Conservation (phyloP, 352 stramenopile genomes). For the Aphanomyces invadans region DNA sequence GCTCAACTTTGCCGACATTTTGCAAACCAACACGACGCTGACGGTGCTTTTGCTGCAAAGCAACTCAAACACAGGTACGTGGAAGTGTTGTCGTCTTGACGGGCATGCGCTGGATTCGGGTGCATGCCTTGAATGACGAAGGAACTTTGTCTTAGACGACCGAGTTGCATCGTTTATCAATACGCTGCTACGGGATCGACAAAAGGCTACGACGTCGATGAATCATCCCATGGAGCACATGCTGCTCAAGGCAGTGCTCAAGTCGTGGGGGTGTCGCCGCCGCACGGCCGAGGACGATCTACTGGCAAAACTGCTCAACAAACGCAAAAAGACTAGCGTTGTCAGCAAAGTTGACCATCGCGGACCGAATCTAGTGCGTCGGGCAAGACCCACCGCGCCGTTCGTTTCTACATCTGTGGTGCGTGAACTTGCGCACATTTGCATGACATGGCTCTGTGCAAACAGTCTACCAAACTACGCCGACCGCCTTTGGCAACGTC, state of each 20-base stretch:
- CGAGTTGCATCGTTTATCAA: conserved; percentile 17
- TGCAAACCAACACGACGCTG: conserved; percentile 23
- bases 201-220: background rate
- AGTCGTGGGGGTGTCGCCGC: background rate
- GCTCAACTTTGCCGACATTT: conserved; percentile 16
- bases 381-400: background rate
- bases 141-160: conserved; percentile 5
- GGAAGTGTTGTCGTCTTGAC: no score
- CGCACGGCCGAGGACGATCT: background rate
- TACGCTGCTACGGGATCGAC: conserved; percentile 10
- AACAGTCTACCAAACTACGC: no score
- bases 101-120: background rate
- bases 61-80: conserved; percentile 17
- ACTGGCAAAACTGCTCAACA: background rate
- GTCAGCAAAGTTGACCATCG: background rate
- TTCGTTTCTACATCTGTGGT: no score
- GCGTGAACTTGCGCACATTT: no score
- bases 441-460: no score
- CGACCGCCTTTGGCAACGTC: no score
- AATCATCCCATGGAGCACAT: conserved; percentile 23
- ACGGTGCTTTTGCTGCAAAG: conserved; percentile 15
- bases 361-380: background rate
- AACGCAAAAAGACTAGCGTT: background rate
- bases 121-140: background rate
- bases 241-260: conserved; percentile 10